Base-by-base conservation (phyloP, 495 filamentous ascomycete genomes). In the Clohesyomyces aquaticus region DNA sequence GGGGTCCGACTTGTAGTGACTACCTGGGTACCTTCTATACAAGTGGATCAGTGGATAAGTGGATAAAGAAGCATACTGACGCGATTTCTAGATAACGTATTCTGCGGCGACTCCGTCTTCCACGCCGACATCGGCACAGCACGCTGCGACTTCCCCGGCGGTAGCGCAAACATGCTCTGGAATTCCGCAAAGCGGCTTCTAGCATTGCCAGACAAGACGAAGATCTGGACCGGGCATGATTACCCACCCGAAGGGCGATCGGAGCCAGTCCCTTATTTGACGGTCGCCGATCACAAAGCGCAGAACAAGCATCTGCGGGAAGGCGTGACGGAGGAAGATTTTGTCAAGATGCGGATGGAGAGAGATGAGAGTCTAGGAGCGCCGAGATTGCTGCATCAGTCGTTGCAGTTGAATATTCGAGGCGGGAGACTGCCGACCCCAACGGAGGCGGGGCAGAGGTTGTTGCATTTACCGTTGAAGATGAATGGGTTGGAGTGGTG, bases 91-190 rank as follows among this genome's bases (percentile, higher is more conserved):
- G 75, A 73, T n/a, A 85, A 86, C 62, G 73, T 86, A n/a, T 87
- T 87, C 72, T 78, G 76, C 48, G 85, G 85, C 19, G 85, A 87
- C 72, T 83, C 83, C 8, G 70, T 87, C 55, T 86, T 86, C 75
- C 77, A 86, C 65, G 69, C 75, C 6, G 84, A 87, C 61, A 73
- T 87, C 21, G 84, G 84, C 23, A 79, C 81, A 2, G 84, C 84
- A 2, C 77, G 84, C 23, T 83, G 81, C 63, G 84, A 87, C 64
- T 87, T 87, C 63, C 84, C 83, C 4, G 80, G 80, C 26, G 84
- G 84, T n/a, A 70, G 73, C 38, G 79, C 82, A 4, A 63, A 53
- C 3, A 67, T 63, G 1, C 75, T 87, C 1, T 87, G 63, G 57
- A 38, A 65, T 16, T 84, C 83, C 0, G 76, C 65, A 18, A 72